Conservation (phyloP, 1,139 yeast genomes). For the Geotrichum aggregatum region DNA sequence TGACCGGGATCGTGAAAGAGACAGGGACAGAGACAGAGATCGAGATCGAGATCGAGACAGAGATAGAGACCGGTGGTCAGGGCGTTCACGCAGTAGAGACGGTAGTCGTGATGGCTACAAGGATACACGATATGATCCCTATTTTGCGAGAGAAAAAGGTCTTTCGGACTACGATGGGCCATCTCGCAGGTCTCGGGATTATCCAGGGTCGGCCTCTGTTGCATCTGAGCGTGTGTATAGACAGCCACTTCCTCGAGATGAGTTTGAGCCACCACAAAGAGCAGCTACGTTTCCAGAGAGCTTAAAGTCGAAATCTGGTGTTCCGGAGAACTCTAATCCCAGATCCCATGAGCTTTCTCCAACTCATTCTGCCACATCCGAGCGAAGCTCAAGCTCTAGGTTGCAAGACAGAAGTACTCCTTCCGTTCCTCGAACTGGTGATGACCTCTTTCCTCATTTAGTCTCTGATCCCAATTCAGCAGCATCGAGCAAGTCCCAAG, state of each 20-base stretch:
- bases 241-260: not conserved
- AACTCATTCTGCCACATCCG: not conserved
- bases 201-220: not conserved
- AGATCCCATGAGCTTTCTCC: not conserved
- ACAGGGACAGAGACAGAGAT: constrained; percentile 5
- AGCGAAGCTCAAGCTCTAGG: not conserved
- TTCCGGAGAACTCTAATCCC: not conserved
- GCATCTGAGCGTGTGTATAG: not conserved
- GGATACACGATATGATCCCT: constrained; percentile 3
- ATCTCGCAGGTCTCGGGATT: not conserved
- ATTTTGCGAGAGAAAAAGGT: not conserved
- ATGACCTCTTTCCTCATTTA: constrained; percentile 21
- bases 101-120: constrained; percentile 2
- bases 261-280: not conserved
- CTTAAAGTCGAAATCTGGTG: not conserved
- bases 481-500: not conserved
- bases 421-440: not conserved
- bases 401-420: not conserved
- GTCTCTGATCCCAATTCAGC: constrained; percentile 6
- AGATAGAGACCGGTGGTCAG: constrained; percentile 25
- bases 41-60: constrained; percentile 17
- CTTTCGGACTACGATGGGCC: not conserved
- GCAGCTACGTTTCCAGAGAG: not conserved
- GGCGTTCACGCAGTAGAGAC: not conserved
- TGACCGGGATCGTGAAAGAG: constrained; percentile 26